Evolutionary conservation across 768 basidiomycete genomes (phyloP).

Genomic region (Lactarius sanguifluus): DNA sequence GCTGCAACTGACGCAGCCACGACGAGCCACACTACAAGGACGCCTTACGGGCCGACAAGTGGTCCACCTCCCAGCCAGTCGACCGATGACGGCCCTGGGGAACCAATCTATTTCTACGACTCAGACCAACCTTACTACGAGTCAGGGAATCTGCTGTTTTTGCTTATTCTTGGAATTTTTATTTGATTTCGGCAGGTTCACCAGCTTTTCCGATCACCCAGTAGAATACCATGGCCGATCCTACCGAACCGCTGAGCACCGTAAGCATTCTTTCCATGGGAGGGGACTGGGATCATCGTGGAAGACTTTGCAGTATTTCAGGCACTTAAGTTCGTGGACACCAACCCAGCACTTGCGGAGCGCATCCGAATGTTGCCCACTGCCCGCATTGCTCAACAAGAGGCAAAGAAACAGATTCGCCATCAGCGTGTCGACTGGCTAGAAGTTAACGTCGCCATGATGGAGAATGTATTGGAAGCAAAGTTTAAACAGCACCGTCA

Average conservation of each 20-base stretch:
- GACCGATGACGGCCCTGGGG: neutral
- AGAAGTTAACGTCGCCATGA: conserved; percentile 28
- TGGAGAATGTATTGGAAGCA: conserved; percentile 42
- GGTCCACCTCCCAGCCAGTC: neutral
- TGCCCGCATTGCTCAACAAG: conserved; percentile 25
- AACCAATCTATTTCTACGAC: conserved; percentile 22
- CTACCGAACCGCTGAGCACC: conserved; percentile 29
- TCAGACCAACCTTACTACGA: conserved; percentile 22
- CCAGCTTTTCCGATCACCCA: conserved; percentile 24
- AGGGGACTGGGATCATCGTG: neutral
- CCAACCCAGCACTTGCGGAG: conserved; percentile 17
- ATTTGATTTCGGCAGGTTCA: conserved; percentile 20
- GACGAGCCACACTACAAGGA: neutral
- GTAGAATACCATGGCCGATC: conserved; percentile 12
- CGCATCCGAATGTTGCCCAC: conserved; percentile 23
- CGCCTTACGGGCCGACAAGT: neutral
- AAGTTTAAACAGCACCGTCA: conserved; percentile 45
- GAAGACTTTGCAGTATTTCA: conserved; percentile 24
- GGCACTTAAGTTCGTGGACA: conserved; percentile 25
- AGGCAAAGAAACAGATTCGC: conserved; percentile 14
- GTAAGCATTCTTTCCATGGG: conserved; percentile 17
- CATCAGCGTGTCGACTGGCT: conserved; percentile 26
- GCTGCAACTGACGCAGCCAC: neutral
- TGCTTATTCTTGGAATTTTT: neutral
- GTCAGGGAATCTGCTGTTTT: conserved; percentile 9